Evolutionary conservation across 2,329 filamentous ascomycete species (phyloP).

Genomic region (Penicillium sp.): DNA sequence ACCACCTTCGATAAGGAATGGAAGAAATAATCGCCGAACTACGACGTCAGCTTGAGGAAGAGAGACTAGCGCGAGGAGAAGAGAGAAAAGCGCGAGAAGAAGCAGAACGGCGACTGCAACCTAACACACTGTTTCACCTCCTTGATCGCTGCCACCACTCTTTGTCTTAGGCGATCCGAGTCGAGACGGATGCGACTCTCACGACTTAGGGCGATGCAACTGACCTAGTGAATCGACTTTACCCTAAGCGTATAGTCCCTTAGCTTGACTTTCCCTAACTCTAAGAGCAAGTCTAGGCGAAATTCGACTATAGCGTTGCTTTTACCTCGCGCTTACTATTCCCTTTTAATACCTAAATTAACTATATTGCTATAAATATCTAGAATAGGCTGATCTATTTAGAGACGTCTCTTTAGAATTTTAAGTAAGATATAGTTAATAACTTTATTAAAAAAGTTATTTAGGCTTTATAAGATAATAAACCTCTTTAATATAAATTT

Average conservation of each 20-base stretch:
- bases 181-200: constrained; percentile 22
- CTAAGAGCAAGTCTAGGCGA: constrained; percentile 25
- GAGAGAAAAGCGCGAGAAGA: constrained; percentile 6
- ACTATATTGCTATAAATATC: constrained; percentile 13
- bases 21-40: constrained; percentile 10
- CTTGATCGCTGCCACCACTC: constrained; percentile 25
- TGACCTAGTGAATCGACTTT: constrained; percentile 11
- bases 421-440: constrained; percentile 26
- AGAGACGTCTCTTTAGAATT: constrained; percentile 23
- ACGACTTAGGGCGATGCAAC: constrained; percentile 26
- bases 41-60: constrained; percentile 13
- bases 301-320: constrained; percentile 11
- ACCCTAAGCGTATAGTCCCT: constrained; percentile 19
- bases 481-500: constrained; percentile 17
- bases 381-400: constrained; percentile 22
- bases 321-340: constrained; percentile 21
- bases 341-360: constrained; percentile 15
- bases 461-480: constrained; percentile 16
- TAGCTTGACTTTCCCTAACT: constrained; percentile 26
- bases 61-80: constrained; percentile 13
- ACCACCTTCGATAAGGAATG: constrained; percentile 1
- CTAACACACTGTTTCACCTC: constrained; percentile 19
- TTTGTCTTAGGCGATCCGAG: constrained; percentile 22
- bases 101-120: constrained; percentile 19
- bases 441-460: constrained; percentile 24